Evolutionary conservation across 78 protist species (phyloP).

Genomic region (Chrysochromulina parva): DNA sequence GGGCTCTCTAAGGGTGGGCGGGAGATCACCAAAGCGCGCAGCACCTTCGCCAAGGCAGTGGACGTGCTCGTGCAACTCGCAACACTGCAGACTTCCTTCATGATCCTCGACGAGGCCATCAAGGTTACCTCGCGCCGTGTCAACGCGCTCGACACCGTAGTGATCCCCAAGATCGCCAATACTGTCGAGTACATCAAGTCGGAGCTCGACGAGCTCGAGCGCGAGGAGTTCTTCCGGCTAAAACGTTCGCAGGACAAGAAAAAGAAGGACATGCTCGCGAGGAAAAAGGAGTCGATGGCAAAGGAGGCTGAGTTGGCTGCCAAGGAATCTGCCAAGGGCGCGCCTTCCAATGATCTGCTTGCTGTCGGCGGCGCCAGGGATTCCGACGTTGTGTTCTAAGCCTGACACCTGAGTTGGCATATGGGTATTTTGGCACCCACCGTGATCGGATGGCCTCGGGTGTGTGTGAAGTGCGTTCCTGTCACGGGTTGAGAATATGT

Average conservation of each 20-base stretch:
- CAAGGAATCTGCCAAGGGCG: no score
- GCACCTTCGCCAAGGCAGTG: conserved; percentile 67
- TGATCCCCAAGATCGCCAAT: conserved; percentile 85
- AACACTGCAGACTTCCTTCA: conserved; percentile 91
- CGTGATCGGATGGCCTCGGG: no score
- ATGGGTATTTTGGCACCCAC: no score
- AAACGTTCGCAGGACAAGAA: conserved; percentile 42
- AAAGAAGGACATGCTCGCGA: neutral
- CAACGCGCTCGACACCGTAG: conserved; percentile 98
- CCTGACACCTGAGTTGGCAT: no score
- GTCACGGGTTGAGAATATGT: no score
- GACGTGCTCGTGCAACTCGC: conserved; percentile 85
- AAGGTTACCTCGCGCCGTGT: conserved; percentile 98
- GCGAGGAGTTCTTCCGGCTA: conserved; percentile 90
- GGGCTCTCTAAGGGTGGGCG: conserved; percentile 97
- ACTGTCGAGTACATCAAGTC: conserved; percentile 86
- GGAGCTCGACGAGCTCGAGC: conserved; percentile 96
- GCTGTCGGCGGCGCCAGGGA: no score
- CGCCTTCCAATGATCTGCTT: no score
- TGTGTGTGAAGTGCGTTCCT: no score
- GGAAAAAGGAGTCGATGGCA: neutral
- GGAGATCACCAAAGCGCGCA: conserved; percentile 63
- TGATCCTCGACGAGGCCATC: conserved; percentile 93
- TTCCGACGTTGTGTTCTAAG: no score
- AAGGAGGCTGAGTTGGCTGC: no score